Evolutionary conservation across 768 basidiomycete species (phyloP).

Genomic region (Fomitopsis serialis): DNA sequence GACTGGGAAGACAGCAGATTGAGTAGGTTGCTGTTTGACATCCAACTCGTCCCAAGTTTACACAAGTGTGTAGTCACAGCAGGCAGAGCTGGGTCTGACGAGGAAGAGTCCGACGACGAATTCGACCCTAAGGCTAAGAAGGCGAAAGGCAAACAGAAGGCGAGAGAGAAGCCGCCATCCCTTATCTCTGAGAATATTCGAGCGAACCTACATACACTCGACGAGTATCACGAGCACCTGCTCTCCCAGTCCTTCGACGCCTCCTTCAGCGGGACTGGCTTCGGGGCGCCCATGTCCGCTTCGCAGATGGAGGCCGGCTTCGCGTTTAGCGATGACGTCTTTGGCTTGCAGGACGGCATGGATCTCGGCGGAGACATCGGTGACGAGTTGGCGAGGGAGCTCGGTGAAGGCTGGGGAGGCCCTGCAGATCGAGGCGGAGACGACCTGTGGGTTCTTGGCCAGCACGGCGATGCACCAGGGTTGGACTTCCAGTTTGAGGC

Average conservation of each 20-base stretch:
- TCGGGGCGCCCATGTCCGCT: slow-evolving; percentile 40
- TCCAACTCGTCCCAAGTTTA: neutral
- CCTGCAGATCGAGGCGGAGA: slow-evolving; percentile 5
- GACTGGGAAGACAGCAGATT: slow-evolving; percentile 13
- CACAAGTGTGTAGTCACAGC: neutral
- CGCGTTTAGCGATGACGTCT: slow-evolving; percentile 46
- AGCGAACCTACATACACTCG: slow-evolving; percentile 56
- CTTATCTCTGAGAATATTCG: slow-evolving; percentile 40
- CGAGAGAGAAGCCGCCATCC: slow-evolving; percentile 22
- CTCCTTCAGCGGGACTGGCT: slow-evolving; percentile 42
- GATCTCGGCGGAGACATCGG: slow-evolving; percentile 59
- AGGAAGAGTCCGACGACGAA: slow-evolving; percentile 41
- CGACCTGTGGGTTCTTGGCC: neutral
- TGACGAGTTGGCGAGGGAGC: slow-evolving; percentile 69
- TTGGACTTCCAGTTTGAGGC: slow-evolving; percentile 12
- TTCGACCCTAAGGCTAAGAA: slow-evolving; percentile 36
- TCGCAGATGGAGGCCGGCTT: slow-evolving; percentile 45
- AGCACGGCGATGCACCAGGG: neutral
- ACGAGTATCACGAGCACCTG: slow-evolving; percentile 65
- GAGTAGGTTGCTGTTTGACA: neutral
- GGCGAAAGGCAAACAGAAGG: slow-evolving; percentile 22
- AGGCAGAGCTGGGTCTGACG: neutral
- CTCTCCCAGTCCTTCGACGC: slow-evolving; percentile 61
- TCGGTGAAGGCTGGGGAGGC: slow-evolving; percentile 65
- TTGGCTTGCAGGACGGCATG: slow-evolving; percentile 46